A percentile compares a stretch with the other conserved stretches of the same genome.
Conservation (phyloP, 1,284 basidiomycete species). For the Cutaneotrichosporon dermatis region DNA sequence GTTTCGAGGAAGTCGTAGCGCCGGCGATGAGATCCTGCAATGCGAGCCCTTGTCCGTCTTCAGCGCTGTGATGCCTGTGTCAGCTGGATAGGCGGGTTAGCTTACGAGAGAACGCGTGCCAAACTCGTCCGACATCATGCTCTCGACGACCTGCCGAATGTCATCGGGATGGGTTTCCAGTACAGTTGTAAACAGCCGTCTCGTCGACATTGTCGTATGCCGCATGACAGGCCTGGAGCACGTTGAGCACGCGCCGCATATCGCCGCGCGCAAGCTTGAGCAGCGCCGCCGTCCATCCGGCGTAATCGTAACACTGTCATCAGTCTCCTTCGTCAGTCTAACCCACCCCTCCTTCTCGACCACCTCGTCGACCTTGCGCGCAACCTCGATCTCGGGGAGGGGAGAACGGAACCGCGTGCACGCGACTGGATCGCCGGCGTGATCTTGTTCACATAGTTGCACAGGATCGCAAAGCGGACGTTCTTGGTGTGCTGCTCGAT, state of each 20-base stretch:
- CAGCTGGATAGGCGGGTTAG: background rate
- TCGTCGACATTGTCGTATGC: conserved; percentile 87
- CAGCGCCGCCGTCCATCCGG: conserved; percentile 82
- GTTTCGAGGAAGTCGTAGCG: conserved; percentile 86
- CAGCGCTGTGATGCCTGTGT: conserved; percentile 72
- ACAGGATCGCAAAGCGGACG: conserved; percentile 98
- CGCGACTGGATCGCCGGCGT: conserved; percentile 97
- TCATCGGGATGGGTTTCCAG: conserved; percentile 93
- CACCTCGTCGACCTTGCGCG: conserved; percentile 73
- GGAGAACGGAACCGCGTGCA: conserved; percentile 98
- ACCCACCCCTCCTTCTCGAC: conserved; percentile 79
- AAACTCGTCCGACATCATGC: conserved; percentile 96
- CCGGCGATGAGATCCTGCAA: conserved; percentile 92
- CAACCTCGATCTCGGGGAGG: conserved; percentile 77
- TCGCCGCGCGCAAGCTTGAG: conserved; percentile 92
- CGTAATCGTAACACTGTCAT: conserved; percentile 72
- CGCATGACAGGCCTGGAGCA: conserved; percentile 96
- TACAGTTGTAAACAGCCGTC: conserved; percentile 91
- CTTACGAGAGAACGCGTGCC: conserved; percentile 73
- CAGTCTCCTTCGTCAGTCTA: background rate
- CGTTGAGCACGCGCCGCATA: conserved; percentile 94
- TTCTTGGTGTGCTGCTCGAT: conserved; percentile 99
- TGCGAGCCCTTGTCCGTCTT: conserved; percentile 92
- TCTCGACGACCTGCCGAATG: conserved; percentile 86
- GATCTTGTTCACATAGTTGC: conserved; percentile 99